These are phyloP conservation scores for Pyrenopolyporus hunteri DNA, from an alignment of 495 filamentous ascomycete species.

Conservation along the genomic window DNA sequence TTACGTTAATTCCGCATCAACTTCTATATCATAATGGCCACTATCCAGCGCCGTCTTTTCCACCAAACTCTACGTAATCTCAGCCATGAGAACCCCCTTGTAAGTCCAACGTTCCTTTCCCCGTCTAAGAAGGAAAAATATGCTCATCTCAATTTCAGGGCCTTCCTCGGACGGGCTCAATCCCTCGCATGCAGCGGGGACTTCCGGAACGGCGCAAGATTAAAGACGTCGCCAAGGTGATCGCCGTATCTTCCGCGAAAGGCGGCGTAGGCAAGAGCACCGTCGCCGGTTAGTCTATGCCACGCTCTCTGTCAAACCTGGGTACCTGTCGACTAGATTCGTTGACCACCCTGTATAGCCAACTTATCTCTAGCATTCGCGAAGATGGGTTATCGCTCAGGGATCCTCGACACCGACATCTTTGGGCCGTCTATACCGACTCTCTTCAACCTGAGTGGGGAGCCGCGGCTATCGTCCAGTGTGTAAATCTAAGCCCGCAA, in stretches of 20 bases:
- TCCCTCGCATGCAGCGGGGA: conserved; percentile 83
- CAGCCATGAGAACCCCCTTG: conserved; percentile 92
- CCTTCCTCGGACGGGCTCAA: conserved; percentile 76
- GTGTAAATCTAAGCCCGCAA: conserved; percentile 17
- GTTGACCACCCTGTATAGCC: conserved; percentile 50
- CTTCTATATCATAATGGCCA: conserved; percentile 53
- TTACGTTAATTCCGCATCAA: too few species aligned
- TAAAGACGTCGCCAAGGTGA: conserved; percentile 78
- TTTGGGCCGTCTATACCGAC: conserved; percentile 96
- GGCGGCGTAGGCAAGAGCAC: conserved; percentile 97
- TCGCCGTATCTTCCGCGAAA: conserved; percentile 94
- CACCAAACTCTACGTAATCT: conserved; percentile 69
- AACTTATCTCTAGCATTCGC: conserved; percentile 90
- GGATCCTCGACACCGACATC: conserved; percentile 94
- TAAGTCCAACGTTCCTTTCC: conserved; percentile 45
- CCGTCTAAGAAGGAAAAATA: background rate
- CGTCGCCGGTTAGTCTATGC: conserved; percentile 68
- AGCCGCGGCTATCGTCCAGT: conserved; percentile 73
- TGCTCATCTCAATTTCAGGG: conserved; percentile 60
- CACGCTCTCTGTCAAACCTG: background rate
- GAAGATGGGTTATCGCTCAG: conserved; percentile 75
- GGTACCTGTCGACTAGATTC: too few species aligned
- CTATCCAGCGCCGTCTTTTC: conserved; percentile 58
- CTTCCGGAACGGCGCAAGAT: conserved; percentile 82
- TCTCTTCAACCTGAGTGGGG: conserved; percentile 76